phyloP scores from a whole-genome alignment of 192 early-diverging fungal species.

The Chytriomyces sp. region DNA sequence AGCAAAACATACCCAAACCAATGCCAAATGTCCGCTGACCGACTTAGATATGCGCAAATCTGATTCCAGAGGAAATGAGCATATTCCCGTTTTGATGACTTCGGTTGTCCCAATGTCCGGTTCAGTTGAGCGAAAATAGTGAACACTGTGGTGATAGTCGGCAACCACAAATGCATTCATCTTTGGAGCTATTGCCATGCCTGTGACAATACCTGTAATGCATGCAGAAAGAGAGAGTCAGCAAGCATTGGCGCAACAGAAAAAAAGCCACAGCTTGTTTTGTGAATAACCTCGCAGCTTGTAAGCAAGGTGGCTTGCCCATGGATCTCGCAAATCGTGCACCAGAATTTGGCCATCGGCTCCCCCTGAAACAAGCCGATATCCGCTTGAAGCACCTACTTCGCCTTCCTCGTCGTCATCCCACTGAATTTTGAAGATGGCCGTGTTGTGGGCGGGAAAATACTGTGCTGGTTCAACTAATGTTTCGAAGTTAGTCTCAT shows the following conservation, averaged over 20 bases:
- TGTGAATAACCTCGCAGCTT: conserved; percentile 34
- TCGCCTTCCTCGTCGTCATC: conserved; percentile 13
- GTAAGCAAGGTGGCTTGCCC: conserved; percentile 20
- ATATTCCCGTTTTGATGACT: neutral
- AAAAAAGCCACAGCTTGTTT: conserved; percentile 1
- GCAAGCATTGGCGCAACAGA: conserved; percentile 6
- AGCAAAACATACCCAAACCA: conserved; percentile 25
- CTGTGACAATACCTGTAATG: conserved; percentile 19
- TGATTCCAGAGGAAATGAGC: neutral
- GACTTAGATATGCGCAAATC: neutral
- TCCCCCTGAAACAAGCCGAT: conserved; percentile 27
- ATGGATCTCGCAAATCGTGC: conserved; percentile 46
- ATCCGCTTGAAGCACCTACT: neutral
- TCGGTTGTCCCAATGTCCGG: neutral
- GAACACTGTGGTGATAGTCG: conserved; percentile 40
- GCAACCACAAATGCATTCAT: conserved; percentile 33
- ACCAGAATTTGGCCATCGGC: conserved; percentile 39
- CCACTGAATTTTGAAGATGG: conserved; percentile 14
- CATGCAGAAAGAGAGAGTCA: neutral
- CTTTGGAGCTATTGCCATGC: conserved; percentile 1
- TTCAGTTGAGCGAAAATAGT: conserved; percentile 30
- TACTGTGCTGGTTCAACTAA: conserved; percentile 30
- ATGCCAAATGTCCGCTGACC: neutral
- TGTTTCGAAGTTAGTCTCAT: neutral
- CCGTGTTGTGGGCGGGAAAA: conserved; percentile 43